Evolutionary conservation across 192 early-diverging fungal species (phyloP).

Genomic region (Umbelopsis ramanniana): DNA sequence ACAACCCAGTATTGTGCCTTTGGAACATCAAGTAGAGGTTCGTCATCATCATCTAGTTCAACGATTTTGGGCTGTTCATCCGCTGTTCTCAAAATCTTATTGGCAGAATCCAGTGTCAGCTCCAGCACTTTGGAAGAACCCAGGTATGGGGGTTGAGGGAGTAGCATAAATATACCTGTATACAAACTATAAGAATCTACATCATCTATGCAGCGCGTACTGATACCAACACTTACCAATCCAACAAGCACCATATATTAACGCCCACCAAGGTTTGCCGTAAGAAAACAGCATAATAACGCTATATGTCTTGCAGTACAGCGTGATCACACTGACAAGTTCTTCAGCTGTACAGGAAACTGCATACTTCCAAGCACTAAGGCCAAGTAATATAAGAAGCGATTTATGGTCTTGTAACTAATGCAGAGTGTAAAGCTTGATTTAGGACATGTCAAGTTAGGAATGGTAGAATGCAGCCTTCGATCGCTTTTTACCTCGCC

Average conservation of each 20-base stretch:
- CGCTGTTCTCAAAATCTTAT: slow-evolving; percentile 27
- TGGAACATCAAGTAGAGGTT: slow-evolving; percentile 17
- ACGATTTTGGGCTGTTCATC: slow-evolving; percentile 38
- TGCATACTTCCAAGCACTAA: slow-evolving; percentile 34
- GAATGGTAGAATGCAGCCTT: not conserved
- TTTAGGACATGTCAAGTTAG: not conserved
- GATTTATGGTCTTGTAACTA: slow-evolving; percentile 29
- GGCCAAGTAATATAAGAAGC: slow-evolving; percentile 16
- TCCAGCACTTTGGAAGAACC: slow-evolving; percentile 52
- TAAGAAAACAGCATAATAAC: slow-evolving; percentile 44
- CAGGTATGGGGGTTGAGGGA: slow-evolving; percentile 59
- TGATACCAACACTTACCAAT: slow-evolving; percentile 30
- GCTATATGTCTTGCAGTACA: slow-evolving; percentile 52
- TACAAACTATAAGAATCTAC: not conserved
- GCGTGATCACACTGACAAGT: slow-evolving; percentile 46
- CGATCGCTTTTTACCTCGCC: slow-evolving; percentile 12
- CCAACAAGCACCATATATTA: slow-evolving; percentile 44
- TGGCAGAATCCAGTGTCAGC: slow-evolving; percentile 32
- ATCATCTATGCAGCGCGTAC: not conserved
- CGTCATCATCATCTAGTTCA: slow-evolving; percentile 36
- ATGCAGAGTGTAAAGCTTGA: not conserved
- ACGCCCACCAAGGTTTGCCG: slow-evolving; percentile 43
- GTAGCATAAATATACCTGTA: slow-evolving; percentile 27
- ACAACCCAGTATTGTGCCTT: slow-evolving; percentile 56
- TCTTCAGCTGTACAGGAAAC: slow-evolving; percentile 53